Conservation (phyloP, 2,329 filamentous ascomycete genomes). For the Pezicula radicicola region DNA sequence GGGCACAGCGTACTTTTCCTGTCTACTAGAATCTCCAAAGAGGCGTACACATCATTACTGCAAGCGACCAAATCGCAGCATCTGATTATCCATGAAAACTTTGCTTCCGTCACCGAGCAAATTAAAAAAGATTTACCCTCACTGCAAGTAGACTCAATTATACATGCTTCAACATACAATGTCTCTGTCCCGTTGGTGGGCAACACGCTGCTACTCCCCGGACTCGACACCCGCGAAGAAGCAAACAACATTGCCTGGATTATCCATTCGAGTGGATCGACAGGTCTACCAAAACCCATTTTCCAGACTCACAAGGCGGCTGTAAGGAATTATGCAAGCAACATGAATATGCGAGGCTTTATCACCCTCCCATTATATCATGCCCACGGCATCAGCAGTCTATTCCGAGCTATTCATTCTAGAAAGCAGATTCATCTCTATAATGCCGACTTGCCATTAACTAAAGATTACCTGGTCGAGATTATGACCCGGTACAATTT, state of each 20-base stretch:
- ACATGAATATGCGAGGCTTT: conserved; percentile 44
- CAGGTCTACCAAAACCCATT: conserved; percentile 61
- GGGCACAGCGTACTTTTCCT: conserved; percentile 51
- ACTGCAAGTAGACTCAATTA: conserved; percentile 13
- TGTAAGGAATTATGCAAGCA: conserved; percentile 35
- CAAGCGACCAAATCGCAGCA: conserved; percentile 31
- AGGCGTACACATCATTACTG: conserved; percentile 45
- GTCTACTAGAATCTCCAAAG: conserved; percentile 47
- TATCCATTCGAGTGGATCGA: conserved; percentile 40
- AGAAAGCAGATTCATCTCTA: conserved; percentile 49
- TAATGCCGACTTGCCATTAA: conserved; percentile 52
- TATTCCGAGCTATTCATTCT: conserved; percentile 49
- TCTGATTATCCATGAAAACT: conserved; percentile 10
- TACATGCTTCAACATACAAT: no score
- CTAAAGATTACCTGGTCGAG: conserved; percentile 41
- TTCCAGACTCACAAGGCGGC: conserved; percentile 51
- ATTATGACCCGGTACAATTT: conserved; percentile 40
- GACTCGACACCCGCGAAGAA: conserved; percentile 29
- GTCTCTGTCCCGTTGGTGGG: conserved; percentile 7
- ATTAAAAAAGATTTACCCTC: conserved; percentile 17
- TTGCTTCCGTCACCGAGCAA: conserved; percentile 11
- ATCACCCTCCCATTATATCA: conserved; percentile 57
- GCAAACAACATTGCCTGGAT: conserved; percentile 12
- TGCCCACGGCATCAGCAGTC: conserved; percentile 52
- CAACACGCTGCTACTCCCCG: conserved; percentile 45